Conservation (phyloP, 1,284 basidiomycete genomes). For the Chalciporus piperatoides region DNA sequence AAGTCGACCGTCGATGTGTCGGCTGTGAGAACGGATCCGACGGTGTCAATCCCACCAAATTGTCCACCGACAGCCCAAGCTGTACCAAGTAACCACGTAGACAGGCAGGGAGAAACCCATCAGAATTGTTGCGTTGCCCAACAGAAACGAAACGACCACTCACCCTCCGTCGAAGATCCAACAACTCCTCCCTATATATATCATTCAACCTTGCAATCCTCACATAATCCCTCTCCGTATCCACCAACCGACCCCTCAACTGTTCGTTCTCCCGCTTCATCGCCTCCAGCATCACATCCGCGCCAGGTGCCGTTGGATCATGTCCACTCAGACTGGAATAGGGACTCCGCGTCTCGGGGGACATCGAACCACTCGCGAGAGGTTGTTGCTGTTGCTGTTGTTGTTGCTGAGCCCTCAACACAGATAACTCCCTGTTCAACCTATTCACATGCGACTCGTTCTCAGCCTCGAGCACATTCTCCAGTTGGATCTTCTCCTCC, state of each 20-base stretch:
- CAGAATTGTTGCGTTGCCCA: background rate
- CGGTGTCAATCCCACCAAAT: conserved; percentile 61
- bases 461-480: conserved; percentile 76
- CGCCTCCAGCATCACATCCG: conserved; percentile 65
- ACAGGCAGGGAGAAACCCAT: background rate
- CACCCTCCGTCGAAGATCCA: conserved; percentile 70
- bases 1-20: conserved; percentile 53
- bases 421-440: conserved; percentile 65
- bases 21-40: conserved; percentile 66
- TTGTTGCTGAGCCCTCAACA: conserved; percentile 54
- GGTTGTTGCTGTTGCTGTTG: conserved; percentile 25
- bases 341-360: conserved; percentile 35
- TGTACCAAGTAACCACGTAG: conserved; percentile 26
- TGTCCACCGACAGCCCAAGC: conserved; percentile 72
- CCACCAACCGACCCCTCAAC: conserved; percentile 57
- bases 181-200: conserved; percentile 75
- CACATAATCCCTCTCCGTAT: conserved; percentile 71
- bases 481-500: conserved; percentile 79
- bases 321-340: conserved; percentile 26
- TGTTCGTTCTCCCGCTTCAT: conserved; percentile 74
- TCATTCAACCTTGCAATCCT: conserved; percentile 71
- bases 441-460: conserved; percentile 75
- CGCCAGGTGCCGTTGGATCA: conserved; percentile 48
- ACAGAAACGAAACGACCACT: conserved; percentile 29
- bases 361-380: conserved; percentile 31